Conservation (phyloP, 2,329 filamentous ascomycete genomes). For the Aspergillus piperis region DNA sequence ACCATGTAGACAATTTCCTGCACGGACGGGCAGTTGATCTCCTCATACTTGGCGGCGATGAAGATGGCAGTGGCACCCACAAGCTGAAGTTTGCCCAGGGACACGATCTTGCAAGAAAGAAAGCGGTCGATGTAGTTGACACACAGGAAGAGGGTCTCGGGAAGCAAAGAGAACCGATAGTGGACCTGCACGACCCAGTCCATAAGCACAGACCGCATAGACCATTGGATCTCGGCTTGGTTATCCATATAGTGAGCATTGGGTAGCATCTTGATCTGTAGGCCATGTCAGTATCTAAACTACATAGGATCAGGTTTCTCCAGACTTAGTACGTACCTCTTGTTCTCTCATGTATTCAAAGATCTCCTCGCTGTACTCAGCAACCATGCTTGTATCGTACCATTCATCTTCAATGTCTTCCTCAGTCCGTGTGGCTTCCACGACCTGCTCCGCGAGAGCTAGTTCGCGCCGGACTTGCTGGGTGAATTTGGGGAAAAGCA, state of each 20-base stretch:
- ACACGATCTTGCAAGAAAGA: conserved; percentile 90
- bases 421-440: conserved; percentile 64
- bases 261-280: conserved; percentile 74
- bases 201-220: conserved; percentile 95
- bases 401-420: conserved; percentile 86
- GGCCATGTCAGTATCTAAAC: conserved; percentile 22
- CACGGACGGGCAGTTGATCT: conserved; percentile 96
- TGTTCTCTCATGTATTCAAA: conserved; percentile 87
- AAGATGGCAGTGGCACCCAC: conserved; percentile 95
- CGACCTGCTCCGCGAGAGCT: conserved; percentile 64
- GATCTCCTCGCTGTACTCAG: conserved; percentile 94
- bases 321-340: conserved; percentile 62
- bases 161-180: conserved; percentile 82
- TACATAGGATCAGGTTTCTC: background rate
- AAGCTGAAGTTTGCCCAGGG: conserved; percentile 89
- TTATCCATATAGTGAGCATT: conserved; percentile 95
- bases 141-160: conserved; percentile 90
- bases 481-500: conserved; percentile 73
- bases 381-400: conserved; percentile 96
- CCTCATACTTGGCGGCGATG: conserved; percentile 96
- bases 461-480: conserved; percentile 72
- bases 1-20: conserved; percentile 99
- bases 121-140: conserved; percentile 99
- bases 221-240: conserved; percentile 98
- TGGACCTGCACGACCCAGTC: conserved; percentile 98